Conservation (phyloP, 2,329 filamentous ascomycete species). For the Aspergillus viridinutans region DNA sequence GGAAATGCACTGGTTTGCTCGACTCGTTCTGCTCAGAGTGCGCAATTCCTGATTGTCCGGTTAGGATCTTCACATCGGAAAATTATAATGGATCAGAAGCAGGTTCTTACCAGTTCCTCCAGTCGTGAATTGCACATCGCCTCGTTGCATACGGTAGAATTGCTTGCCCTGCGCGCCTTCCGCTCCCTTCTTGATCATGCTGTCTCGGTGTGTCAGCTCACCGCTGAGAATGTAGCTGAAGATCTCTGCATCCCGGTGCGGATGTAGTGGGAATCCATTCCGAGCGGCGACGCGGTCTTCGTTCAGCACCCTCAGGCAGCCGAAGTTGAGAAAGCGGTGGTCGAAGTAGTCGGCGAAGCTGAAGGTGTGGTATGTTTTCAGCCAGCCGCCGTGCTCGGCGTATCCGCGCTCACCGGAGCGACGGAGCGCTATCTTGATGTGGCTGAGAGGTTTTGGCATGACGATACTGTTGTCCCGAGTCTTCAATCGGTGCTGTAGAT, state of each 20-base stretch:
- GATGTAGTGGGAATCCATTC: conserved; percentile 78
- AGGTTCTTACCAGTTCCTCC: conserved; percentile 63
- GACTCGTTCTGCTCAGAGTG: conserved; percentile 83
- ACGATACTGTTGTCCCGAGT: conserved; percentile 7
- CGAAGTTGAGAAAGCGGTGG: conserved; percentile 64
- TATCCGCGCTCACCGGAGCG: conserved; percentile 69
- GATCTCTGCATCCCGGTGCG: conserved; percentile 83
- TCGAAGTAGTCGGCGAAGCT: conserved; percentile 71
- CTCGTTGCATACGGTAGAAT: conserved; percentile 68
- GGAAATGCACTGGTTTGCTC: conserved; percentile 67
- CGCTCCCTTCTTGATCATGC: conserved; percentile 68
- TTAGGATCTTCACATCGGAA: conserved; percentile 1
- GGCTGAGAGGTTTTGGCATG: conserved; percentile 61
- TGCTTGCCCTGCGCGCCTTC: conserved; percentile 58
- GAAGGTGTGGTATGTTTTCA: conserved; percentile 84
- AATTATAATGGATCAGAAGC: background rate
- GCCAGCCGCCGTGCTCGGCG: conserved; percentile 79
- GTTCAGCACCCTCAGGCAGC: conserved; percentile 77
- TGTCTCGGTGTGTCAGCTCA: conserved; percentile 82
- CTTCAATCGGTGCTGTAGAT: background rate
- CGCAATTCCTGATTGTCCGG: conserved; percentile 53
- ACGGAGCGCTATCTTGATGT: conserved; percentile 71
- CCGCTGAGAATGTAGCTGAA: conserved; percentile 83
- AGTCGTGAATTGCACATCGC: conserved; percentile 85
- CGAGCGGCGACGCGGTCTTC: conserved; percentile 75